These are phyloP conservation scores for Aaosphaeria arxii DNA, from an alignment of 2,329 filamentous ascomycete genomes.

Conservation along the genomic window DNA sequence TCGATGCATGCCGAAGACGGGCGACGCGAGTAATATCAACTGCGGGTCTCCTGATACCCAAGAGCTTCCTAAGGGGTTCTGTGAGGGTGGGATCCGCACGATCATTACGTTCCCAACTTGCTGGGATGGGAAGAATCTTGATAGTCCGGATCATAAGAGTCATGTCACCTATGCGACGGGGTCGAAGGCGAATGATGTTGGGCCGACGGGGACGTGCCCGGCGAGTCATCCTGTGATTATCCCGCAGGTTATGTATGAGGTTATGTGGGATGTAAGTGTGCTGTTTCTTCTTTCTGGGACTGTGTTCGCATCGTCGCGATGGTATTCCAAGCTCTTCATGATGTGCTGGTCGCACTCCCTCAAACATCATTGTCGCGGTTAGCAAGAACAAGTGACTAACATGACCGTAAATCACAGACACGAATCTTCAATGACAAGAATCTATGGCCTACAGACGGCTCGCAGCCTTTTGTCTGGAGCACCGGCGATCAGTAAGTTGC, in stretches of 20 bases:
- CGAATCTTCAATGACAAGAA: constrained; percentile 8
- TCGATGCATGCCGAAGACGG: constrained; percentile 18
- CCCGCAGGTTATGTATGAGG: constrained; percentile 30
- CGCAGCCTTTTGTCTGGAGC: constrained; percentile 14
- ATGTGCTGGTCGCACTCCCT: background rate
- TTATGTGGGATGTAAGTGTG: constrained; percentile 23
- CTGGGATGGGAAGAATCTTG: constrained; percentile 62
- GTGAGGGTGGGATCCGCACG: constrained; percentile 56
- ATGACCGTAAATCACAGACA: constrained; percentile 8
- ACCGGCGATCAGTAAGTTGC: constrained; percentile 26
- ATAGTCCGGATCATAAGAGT: constrained; percentile 57
- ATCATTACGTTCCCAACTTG: constrained; percentile 72
- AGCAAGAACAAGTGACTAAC: background rate
- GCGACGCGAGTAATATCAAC: constrained; percentile 19
- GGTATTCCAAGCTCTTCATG: background rate
- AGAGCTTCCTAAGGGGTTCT: constrained; percentile 36
- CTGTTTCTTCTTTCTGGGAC: constrained; percentile 1
- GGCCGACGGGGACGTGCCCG: constrained; percentile 23
- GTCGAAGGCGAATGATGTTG: constrained; percentile 16
- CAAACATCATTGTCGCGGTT: background rate
- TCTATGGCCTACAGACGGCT: constrained; percentile 11
- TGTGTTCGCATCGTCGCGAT: background rate
- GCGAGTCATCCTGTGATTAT: constrained; percentile 22
- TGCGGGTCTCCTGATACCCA: constrained; percentile 19
- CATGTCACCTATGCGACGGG: constrained; percentile 57